phyloP scores from a whole-genome alignment of 495 filamentous ascomycete genomes.

The Rhypophila decipiens region DNA sequence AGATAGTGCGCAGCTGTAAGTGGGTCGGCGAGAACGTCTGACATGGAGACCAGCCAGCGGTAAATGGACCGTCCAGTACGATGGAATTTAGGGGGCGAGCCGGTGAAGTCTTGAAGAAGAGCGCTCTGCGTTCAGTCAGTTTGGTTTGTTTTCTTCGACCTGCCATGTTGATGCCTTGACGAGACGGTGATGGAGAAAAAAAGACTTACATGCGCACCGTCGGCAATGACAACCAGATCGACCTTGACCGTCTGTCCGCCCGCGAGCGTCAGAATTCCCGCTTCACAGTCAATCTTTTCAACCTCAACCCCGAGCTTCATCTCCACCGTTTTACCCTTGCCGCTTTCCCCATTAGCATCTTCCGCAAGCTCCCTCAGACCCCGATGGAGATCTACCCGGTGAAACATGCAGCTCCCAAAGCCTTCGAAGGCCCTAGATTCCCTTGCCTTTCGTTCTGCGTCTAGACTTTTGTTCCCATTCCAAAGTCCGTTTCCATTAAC shows the following conservation, averaged over 20 bases:
- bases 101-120: conserved; percentile 16
- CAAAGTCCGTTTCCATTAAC: too few relatives aligned
- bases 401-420: conserved; percentile 27
- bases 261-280: conserved; percentile 10
- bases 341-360: conserved; percentile 12
- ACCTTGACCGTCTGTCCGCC: conserved; percentile 11
- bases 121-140: conserved; percentile 22
- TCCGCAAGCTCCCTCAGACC: conserved; percentile 39
- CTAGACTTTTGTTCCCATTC: too few relatives aligned
- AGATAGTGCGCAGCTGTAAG: conserved; percentile 19
- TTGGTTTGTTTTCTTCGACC: not conserved
- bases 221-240: conserved; percentile 24
- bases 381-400: conserved; percentile 52
- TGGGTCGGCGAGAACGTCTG: conserved; percentile 28
- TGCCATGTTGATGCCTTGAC: not conserved
- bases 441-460: too few relatives aligned
- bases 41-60: conserved; percentile 39
- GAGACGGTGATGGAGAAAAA: not conserved
- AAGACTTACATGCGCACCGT: conserved; percentile 25
- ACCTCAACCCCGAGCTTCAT: conserved; percentile 25
- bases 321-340: conserved; percentile 22
- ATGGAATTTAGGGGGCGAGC: conserved; percentile 8
- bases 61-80: conserved; percentile 34
- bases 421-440: conserved; percentile 25
- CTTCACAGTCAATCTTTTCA: conserved; percentile 16